These are phyloP conservation scores for Colletotrichum destructivum DNA, from an alignment of 2,329 filamentous ascomycete genomes.

Conservation along the genomic window DNA sequence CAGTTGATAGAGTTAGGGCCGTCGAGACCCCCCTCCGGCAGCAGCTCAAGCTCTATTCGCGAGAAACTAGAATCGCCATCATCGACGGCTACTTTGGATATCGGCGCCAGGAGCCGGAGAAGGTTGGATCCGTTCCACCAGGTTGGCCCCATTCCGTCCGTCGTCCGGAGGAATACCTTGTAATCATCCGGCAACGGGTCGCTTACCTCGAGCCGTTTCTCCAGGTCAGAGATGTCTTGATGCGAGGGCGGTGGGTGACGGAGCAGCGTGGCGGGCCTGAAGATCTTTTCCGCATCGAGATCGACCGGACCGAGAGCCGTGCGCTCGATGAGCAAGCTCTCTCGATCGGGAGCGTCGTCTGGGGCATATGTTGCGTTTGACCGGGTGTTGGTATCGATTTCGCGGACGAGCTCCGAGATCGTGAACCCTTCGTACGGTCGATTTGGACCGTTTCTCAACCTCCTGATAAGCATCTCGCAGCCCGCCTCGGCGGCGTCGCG, in stretches of 20 bases:
- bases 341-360: neutral
- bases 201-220: slow-evolving; percentile 5
- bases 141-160: slow-evolving; percentile 15
- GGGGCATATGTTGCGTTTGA: slow-evolving; percentile 5
- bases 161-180: slow-evolving; percentile 12
- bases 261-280: neutral
- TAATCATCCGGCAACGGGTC: slow-evolving; percentile 18
- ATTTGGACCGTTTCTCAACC: neutral
- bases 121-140: slow-evolving; percentile 21
- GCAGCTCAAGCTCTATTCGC: neutral
- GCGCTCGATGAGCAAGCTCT: neutral
- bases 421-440: slow-evolving; percentile 1
- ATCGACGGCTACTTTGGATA: neutral
- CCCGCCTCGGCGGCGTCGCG: slow-evolving; percentile 2
- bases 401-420: slow-evolving; percentile 5
- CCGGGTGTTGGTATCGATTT: slow-evolving; percentile 6
- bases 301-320: neutral
- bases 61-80: neutral
- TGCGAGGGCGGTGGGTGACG: slow-evolving; percentile 5
- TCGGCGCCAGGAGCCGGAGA: slow-evolving; percentile 15
- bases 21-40: neutral
- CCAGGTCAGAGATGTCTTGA: slow-evolving; percentile 4
- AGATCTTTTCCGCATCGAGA: slow-evolving; percentile 16
- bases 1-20: neutral
- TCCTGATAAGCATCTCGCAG: slow-evolving; percentile 10